Percentiles rank a stretch among this genome's conserved stretches.
phyloP scores from a whole-genome alignment of 805 yeast genomes.

The Debaryomyces hansenii region DNA sequence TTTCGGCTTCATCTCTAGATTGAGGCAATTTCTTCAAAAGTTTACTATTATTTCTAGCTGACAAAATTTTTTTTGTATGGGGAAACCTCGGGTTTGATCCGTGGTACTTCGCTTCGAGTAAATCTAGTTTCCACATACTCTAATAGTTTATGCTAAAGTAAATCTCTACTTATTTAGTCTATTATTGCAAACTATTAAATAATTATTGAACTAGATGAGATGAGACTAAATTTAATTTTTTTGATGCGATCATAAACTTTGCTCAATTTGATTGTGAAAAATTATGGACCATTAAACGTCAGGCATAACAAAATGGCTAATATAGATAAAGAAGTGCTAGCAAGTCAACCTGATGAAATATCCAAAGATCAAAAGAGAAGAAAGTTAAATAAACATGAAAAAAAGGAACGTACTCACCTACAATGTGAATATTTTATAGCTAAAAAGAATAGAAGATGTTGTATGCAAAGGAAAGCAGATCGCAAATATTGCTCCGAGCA shows the following conservation, averaged over 20 bases:
- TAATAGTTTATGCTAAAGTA: too few relatives aligned
- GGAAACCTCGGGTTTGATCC: slow-evolving; percentile 46
- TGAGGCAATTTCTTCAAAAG: slow-evolving; percentile 42
- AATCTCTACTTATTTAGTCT: too few relatives aligned
- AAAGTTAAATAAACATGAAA: slow-evolving; percentile 3
- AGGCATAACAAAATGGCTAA: too few relatives aligned
- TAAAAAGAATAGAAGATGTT: slow-evolving; percentile 57
- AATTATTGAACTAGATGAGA: slow-evolving; percentile 3
- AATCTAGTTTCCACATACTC: slow-evolving; percentile 51
- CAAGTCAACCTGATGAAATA: too few relatives aligned
- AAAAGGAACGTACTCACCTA: slow-evolving; percentile 2
- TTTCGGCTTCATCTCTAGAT: slow-evolving; percentile 41
- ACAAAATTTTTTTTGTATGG: slow-evolving; percentile 46
- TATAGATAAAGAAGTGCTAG: too few relatives aligned
- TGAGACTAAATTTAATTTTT: slow-evolving; percentile 3
- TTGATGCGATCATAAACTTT: background rate
- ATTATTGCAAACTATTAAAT: background rate
- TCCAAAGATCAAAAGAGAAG: slow-evolving; percentile 1
- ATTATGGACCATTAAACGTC: background rate
- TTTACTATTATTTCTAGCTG: slow-evolving; percentile 45
- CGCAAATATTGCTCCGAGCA: slow-evolving; percentile 66
- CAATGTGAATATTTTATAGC: slow-evolving; percentile 50
- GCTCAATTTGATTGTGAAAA: background rate
- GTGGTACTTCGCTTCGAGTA: slow-evolving; percentile 52
- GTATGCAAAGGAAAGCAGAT: slow-evolving; percentile 54